Evolutionary conservation across 495 filamentous ascomycete species (phyloP), one percentile per base, ranked within the genome.

Genomic region (Aspergillus bridgeri): DNA sequence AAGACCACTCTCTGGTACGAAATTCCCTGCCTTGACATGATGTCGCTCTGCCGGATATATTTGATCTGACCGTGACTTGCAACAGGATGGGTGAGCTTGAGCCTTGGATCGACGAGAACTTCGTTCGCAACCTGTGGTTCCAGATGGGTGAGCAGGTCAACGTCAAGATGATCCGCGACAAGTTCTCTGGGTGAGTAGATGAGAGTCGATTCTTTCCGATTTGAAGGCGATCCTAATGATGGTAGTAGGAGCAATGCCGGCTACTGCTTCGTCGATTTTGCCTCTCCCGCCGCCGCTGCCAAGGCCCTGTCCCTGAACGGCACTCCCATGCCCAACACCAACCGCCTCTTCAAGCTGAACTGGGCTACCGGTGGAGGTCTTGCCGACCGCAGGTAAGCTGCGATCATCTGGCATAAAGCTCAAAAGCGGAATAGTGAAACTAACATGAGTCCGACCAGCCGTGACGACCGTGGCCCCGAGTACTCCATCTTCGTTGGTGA

Each of bases 141-240:
- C 87, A 88, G 65, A 86, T 96, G 79, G 90, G 86, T 55, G 93
- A 98, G 78, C 82, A 83, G 60, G 94, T 99, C 65, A 97, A 97
- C 66, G 94, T 99, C 56, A 99, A 99, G 83, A 96, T 99, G 85
- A 99, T 99, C 66, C 92, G 94, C 58, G 94, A 99, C 79, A 96
- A 96, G 74, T 96, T 96, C 71, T 98, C 94, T 73, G 94, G 94
- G 93, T 97, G 87, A 72, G 90, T 71, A 67, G 59, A 9, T 15
- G 9, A 52, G n/a, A 25, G 27, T 48, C 58, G 52, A 45, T 29
- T 13, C 25, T 3, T 27, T 11, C 13, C 54, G 38, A 19, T 48
- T 15, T 53, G 57, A 65, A 63, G 53, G 60, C 58, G 63, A 70
- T 71, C 71, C 78, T 76, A 81, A 79, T 79, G 65, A 69, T 73